Base-by-base conservation (phyloP, 2,329 filamentous ascomycete genomes). In the Dactylonectria macrodidyma region DNA sequence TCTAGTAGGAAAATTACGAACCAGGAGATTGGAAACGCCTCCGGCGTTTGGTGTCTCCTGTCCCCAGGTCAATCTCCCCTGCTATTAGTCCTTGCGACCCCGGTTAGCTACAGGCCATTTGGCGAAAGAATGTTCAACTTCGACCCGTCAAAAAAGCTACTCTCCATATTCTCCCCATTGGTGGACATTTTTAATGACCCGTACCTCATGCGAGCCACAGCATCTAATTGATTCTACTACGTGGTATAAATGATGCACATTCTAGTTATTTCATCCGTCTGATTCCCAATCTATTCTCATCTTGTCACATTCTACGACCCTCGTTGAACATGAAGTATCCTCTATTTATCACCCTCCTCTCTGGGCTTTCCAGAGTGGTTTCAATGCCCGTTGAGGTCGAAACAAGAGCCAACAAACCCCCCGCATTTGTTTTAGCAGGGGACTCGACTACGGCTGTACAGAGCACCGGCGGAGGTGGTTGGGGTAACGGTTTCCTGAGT, bases 401-500 rank as follows among this genome's bases (percentile, higher is more conserved):
- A 26, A 14, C 22, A 44, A 33, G 57, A 50, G 44, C 26, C 41
- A 38, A 3, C 5, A 59, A 59, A 26, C 44, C 57, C 8, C 57
- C 57, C 4, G 44, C 26, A 30, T 59, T 59, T 24, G 26, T 59
- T 22, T 22, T 59, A 11, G 46, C 57, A 22, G 57, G 57, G 2
- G 57, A 59, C 30, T 59, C 57, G 36, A 59, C 57, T 16, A 48
- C 46, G 2, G 57, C 57, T 8, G 46, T 38, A 11, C 44, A 59
- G 41, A 59, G 41, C 41, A n/a, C 41, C 1, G 41, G 41, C 16
- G 41, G 41, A n/a, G 41, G 46, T 38, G 57, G 57, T 14, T 59
- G 57, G 57, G 57, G 57, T 10, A 48, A 59, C n/a, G 57, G 57
- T 19, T 59, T 59, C 22, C 24, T 59, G 16, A 36, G 44, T 30